These are phyloP conservation scores for Aspergillus sp. DNA, from an alignment of 2,329 filamentous ascomycete genomes.

Conservation along the genomic window DNA sequence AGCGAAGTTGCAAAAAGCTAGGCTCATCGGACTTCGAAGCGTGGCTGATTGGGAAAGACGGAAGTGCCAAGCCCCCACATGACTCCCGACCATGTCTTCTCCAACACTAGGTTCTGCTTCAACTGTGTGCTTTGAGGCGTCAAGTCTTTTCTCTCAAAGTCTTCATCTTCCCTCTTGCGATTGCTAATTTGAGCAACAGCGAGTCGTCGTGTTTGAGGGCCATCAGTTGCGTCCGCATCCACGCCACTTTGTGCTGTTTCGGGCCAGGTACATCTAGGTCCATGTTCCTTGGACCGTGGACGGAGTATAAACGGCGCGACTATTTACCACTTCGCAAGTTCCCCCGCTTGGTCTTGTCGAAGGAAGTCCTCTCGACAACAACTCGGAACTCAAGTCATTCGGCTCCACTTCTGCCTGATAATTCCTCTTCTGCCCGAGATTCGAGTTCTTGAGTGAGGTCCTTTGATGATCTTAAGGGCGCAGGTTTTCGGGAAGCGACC, in stretches of 20 bases:
- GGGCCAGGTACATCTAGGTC: conserved; percentile 4
- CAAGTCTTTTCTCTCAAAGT: not conserved
- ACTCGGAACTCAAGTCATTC: not conserved
- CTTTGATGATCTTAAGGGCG: conserved; percentile 1
- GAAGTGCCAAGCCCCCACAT: conserved; percentile 11
- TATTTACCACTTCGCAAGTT: not conserved
- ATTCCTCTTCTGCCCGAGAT: not conserved
- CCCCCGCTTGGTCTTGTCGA: not conserved
- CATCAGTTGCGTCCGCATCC: not conserved
- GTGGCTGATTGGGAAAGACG: conserved; percentile 7
- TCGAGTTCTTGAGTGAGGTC: not conserved
- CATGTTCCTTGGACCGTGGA: not conserved
- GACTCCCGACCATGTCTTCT: not conserved
- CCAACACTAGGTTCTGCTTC: not conserved
- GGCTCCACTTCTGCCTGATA: not conserved
- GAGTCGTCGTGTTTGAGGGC: not conserved
- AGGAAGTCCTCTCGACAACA: not conserved
- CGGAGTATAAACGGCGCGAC: conserved; percentile 1
- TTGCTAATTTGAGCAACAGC: not conserved
- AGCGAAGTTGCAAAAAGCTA: not conserved
- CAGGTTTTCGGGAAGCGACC: conserved; percentile 9
- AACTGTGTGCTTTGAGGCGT: not conserved
- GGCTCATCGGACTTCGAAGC: not conserved
- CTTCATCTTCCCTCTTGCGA: not conserved
- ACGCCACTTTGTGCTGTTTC: conserved; percentile 10